A percentile compares a stretch with the other conserved stretches of the same genome.
Conservation (phyloP, 139 green algal genomes). For the Dunaliella sp. region DNA sequence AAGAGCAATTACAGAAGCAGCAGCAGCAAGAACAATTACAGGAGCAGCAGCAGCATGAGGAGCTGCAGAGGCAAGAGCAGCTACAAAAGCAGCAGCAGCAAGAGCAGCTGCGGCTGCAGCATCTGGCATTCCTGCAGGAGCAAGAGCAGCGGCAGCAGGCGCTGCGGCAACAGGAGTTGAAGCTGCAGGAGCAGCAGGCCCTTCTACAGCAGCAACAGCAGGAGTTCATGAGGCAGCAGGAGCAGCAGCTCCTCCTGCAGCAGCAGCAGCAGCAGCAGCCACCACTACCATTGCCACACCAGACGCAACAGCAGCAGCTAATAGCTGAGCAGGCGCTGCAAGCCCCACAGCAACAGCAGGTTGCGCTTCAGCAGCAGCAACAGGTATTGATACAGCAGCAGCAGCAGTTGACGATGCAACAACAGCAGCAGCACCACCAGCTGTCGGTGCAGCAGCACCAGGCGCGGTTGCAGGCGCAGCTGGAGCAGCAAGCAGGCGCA, state of each 20-base stretch:
- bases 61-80: too few species aligned
- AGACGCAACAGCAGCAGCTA: neutral
- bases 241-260: neutral
- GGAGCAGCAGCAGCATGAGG: neutral
- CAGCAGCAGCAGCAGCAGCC: slow-evolving; percentile 3
- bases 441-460: neutral
- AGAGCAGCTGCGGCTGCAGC: neutral
- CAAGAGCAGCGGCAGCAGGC: neutral
- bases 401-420: neutral
- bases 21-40: neutral
- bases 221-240: neutral
- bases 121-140: neutral
- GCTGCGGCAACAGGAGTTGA: too few species aligned
- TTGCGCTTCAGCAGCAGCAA: neutral
- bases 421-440: neutral
- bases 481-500: neutral
- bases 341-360: neutral
- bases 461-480: neutral
- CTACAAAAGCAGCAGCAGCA: neutral
- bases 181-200: neutral
- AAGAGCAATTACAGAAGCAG: neutral
- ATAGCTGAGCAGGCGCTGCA: neutral
- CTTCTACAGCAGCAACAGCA: neutral
- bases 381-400: neutral
- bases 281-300: too few species aligned